These are phyloP conservation scores for Micromonas pusilla DNA, from an alignment of 139 green algal genomes.

Conservation along the genomic window DNA sequence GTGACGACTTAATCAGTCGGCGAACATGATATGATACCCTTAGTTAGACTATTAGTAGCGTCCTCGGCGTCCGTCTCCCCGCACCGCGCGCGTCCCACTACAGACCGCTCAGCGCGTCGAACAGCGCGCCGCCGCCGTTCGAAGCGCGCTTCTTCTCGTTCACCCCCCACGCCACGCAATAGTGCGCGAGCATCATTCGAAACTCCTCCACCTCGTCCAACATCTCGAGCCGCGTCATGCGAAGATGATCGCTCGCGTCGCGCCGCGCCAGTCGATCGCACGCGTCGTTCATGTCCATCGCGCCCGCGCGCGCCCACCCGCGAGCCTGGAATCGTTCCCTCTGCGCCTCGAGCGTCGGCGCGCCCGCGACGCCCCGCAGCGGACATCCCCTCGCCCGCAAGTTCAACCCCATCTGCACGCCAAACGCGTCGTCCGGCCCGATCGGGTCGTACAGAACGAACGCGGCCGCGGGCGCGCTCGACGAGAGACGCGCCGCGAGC, in stretches of 20 bases:
- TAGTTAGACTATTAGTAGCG: no score
- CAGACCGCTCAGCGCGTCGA: background rate
- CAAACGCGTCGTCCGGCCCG: slow-evolving; percentile 26
- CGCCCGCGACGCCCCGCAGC: background rate
- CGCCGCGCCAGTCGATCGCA: background rate
- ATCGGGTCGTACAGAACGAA: slow-evolving; percentile 30
- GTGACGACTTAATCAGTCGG: no score
- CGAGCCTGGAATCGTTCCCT: background rate
- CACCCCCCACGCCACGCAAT: slow-evolving; percentile 13
- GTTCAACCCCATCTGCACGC: slow-evolving; percentile 18
- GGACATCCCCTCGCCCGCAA: background rate
- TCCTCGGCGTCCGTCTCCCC: no score
- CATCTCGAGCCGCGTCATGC: slow-evolving; percentile 21
- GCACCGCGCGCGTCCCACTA: no score
- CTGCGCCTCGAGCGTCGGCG: background rate
- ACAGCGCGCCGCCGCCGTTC: background rate
- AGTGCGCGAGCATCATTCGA: slow-evolving; percentile 24
- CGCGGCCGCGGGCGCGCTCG: background rate
- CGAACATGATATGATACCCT: no score
- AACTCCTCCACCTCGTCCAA: slow-evolving; percentile 33
- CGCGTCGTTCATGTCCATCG: background rate
- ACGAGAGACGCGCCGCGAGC: background rate
- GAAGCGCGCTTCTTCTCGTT: no score
- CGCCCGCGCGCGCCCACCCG: background rate
- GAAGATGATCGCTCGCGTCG: background rate